These are phyloP conservation scores for Phytophthora quininea DNA, from an alignment of 352 stramenopile species.

Conservation along the genomic window DNA sequence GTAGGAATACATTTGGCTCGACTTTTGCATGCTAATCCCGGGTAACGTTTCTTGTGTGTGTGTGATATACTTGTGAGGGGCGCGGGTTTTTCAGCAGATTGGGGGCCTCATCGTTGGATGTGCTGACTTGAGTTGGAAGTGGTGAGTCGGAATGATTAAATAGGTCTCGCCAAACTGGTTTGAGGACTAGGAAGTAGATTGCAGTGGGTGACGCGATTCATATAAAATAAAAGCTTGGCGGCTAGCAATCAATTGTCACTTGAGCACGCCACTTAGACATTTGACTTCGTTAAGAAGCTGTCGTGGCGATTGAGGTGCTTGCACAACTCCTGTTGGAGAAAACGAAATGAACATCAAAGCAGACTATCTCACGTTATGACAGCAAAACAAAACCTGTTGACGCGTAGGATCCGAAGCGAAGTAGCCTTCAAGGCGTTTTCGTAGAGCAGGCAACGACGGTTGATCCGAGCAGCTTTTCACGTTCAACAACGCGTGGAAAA, in stretches of 20 bases:
- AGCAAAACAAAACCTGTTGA: conserved; percentile 43
- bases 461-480: conserved; percentile 69
- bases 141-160: too few relatives aligned
- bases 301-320: conserved; percentile 63
- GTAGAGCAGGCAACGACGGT: conserved; percentile 53
- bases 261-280: conserved; percentile 28
- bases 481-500: conserved; percentile 82
- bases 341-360: not conserved
- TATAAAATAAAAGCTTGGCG: not conserved
- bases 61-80: conserved; percentile 15
- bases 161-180: not conserved
- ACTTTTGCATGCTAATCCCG: conserved; percentile 41
- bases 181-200: not conserved
- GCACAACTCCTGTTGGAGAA: conserved; percentile 54
- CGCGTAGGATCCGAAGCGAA: conserved; percentile 48
- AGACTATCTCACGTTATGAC: not conserved
- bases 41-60: conserved; percentile 28
- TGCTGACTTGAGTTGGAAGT: not conserved
- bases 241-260: not conserved
- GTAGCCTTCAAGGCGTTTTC: conserved; percentile 59
- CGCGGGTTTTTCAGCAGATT: not conserved
- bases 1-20: conserved; percentile 43
- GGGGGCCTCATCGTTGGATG: not conserved
- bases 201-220: too few relatives aligned
- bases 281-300: conserved; percentile 45